phyloP scores from a whole-genome alignment of 768 basidiomycete genomes.

The Pleurotus ostreatus region DNA sequence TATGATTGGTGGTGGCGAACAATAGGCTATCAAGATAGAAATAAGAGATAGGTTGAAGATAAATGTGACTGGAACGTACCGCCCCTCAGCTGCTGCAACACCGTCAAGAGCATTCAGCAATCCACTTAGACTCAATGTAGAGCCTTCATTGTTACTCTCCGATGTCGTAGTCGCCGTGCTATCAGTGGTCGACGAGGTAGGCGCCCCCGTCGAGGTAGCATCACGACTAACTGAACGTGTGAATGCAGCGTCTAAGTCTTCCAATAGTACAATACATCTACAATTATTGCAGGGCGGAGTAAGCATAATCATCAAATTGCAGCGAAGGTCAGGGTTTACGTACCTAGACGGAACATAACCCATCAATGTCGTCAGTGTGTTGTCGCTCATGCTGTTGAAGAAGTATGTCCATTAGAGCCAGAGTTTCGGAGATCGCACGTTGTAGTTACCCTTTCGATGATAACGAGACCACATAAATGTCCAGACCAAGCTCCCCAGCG shows the following conservation, averaged over 20 bases:
- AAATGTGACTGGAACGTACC: constrained; percentile 42
- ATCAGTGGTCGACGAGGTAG: constrained; percentile 28
- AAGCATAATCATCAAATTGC: not conserved
- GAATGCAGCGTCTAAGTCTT: constrained; percentile 92
- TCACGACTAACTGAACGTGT: constrained; percentile 86
- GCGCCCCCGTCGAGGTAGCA: constrained; percentile 70
- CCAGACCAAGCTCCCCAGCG: constrained; percentile 80
- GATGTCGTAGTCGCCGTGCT: constrained; percentile 36
- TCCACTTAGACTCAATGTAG: constrained; percentile 81
- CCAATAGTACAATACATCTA: constrained; percentile 89
- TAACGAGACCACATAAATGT: constrained; percentile 88
- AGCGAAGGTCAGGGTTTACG: constrained; percentile 7
- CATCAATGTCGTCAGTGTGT: constrained; percentile 83
- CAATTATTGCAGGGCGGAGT: constrained; percentile 4
- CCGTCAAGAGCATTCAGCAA: constrained; percentile 84
- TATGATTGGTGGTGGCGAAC: constrained; percentile 92
- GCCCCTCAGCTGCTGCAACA: constrained; percentile 81
- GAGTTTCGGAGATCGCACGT: constrained; percentile 8
- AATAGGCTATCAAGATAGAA: constrained; percentile 49
- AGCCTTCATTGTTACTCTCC: constrained; percentile 60
- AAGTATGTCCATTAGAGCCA: constrained; percentile 12
- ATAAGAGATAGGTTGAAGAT: not conserved
- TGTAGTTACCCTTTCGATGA: constrained; percentile 75
- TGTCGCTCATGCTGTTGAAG: constrained; percentile 77
- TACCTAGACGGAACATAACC: constrained; percentile 83